A percentile compares a stretch with the other conserved stretches of the same genome.
Conservation (phyloP, 495 filamentous ascomycete species). For the Penicillium nucicola region DNA sequence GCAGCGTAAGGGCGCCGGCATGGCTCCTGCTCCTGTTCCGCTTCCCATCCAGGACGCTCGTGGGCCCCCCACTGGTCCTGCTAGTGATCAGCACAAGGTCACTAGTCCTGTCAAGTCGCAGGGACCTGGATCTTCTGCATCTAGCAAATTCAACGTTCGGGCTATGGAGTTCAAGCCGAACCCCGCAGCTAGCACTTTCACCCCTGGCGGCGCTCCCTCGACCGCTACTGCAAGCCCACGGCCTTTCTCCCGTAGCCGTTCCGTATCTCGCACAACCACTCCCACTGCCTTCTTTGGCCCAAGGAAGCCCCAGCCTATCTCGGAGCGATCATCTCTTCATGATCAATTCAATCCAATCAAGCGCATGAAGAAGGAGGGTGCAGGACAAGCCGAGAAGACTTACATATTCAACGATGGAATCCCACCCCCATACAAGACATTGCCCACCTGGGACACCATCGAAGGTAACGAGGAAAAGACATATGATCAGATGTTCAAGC, state of each 20-base stretch:
- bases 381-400: slow-evolving; percentile 45
- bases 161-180: slow-evolving; percentile 83
- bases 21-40: slow-evolving; percentile 48
- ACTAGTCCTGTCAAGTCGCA: slow-evolving; percentile 46
- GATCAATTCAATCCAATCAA: slow-evolving; percentile 72
- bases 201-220: slow-evolving; percentile 58
- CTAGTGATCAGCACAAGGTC: slow-evolving; percentile 40
- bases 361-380: slow-evolving; percentile 60
- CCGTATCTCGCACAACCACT: slow-evolving; percentile 50
- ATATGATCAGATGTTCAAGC: slow-evolving; percentile 75
- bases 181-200: slow-evolving; percentile 73
- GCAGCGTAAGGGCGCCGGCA: slow-evolving; percentile 50
- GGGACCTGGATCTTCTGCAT: slow-evolving; percentile 48
- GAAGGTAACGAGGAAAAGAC: slow-evolving; percentile 63
- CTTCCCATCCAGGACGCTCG: slow-evolving; percentile 53
- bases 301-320: slow-evolving; percentile 56
- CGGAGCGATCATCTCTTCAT: slow-evolving; percentile 59
- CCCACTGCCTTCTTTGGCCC: slow-evolving; percentile 52
- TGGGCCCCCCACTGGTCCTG: slow-evolving; percentile 46
- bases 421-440: slow-evolving; percentile 71
- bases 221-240: slow-evolving; percentile 60
- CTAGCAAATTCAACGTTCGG: slow-evolving; percentile 74
- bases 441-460: slow-evolving; percentile 70
- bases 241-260: slow-evolving; percentile 47
- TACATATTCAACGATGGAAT: slow-evolving; percentile 68